Base-by-base conservation (phyloP, 441 rosid species). In the Heliophila coronopifolia region DNA sequence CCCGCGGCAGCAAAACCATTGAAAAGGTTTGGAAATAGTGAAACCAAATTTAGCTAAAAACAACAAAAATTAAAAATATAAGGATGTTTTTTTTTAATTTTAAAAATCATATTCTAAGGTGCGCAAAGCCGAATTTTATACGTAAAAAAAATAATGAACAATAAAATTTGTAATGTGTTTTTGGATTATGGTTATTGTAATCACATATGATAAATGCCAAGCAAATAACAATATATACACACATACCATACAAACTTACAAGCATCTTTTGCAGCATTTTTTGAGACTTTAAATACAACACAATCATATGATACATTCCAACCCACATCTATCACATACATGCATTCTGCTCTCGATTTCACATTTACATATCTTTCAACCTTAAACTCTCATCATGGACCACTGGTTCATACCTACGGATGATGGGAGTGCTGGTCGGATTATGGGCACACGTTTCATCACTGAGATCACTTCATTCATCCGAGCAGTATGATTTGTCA, bases 391-490 rank as follows among this genome's bases (percentile, higher is more conserved):
- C 92, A 82, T 68, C 64, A 72, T 77, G 39, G 92, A 85, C 95
- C 92, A 84, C 24, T 87, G 71, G 61, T 79, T 81, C 49, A 76
- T 69, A 19, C 81, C 86, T 9, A 79, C 46, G 4, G 78, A 54
- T 15, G 71, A 39, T 1, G 91, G 92, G 7, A 90, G 68, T 36
- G 82, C 45, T 18, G 98, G 94, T 9, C 93, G 71, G 14, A 76
- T 72, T 6, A 80, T 70, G 2, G 96, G 96, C 55, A 80, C 88
- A 32, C 93, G 79, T 72, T 78, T 79, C 71, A 73, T 83, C 24
- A 76, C 80, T 2, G 94, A 82, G 58, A 86, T 84, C 0, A 96
- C 96, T 69, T 86, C 96, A 4, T 86, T 86, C 37, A 83, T 83
- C 42, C 84, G 81, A 42, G 86, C 84, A 10, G 81, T 78, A n/a